Evolutionary conservation across 176 grass and related monocot species (phyloP), one percentile per base, ranked within the genome.

Genomic region (Oryza glumipatula): DNA sequence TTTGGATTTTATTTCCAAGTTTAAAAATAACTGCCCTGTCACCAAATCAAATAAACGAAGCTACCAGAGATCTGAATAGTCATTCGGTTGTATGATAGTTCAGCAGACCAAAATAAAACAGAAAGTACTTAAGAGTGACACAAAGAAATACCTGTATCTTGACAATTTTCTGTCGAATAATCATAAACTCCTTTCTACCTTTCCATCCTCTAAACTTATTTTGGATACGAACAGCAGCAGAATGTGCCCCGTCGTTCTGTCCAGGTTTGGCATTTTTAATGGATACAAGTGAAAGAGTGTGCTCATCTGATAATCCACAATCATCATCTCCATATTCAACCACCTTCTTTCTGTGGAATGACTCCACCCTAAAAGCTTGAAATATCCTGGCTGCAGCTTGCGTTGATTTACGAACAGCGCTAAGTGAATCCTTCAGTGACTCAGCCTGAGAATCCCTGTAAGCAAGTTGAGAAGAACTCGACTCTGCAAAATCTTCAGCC

Each of bases 161-260:
- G 43, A 99, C 92, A 80, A 99, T 94, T 76, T 91, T 89, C 78
- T 99, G 97, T 43, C 97, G 88, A 87, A 94, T 91, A 83, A 94
- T 88, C 86, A 96, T 88, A 75, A 99, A 99, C 23, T 96, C 94
- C 65, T 96, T 99, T 84, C 86, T 91, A 76, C 94, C 94, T 90
- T 99, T 99, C 97, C 97, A 99, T 85, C 97, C 97, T 80, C 97
- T 87, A 67, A 96, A 99, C 80, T 99, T 99, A 65, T 99, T 99
- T 73, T 99, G 97, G 52, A 99, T 99, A 73, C 90, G 93, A 86
- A 92, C 86, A 45, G 97, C 97, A 90, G 97, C 97, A 79, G 78
- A 81, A 82, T 92, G 88, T 58, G 82, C 28, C 79, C 76, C 71
- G 65, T 99, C 89, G 72, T 90, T 73, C n/a, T 90, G 84, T 43